Conservation (phyloP, 2,329 filamentous ascomycete species). For the Talaromyces atroroseus region DNA sequence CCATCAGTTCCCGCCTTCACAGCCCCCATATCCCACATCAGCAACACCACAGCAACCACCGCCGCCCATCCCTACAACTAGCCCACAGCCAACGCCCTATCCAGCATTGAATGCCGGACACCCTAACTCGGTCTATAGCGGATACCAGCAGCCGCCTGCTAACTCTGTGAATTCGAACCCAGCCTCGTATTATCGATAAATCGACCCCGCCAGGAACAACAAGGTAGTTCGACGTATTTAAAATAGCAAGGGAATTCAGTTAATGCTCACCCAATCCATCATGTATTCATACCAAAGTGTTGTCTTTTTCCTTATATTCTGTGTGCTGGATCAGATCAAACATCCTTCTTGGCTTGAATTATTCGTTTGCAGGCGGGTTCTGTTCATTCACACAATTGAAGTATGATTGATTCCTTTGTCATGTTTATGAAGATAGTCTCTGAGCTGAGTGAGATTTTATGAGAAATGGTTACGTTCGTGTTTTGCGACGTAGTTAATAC, state of each 20-base stretch:
- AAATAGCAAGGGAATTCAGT: background rate
- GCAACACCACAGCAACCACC: slow-evolving; percentile 24
- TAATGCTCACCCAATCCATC: background rate
- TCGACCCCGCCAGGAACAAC: background rate
- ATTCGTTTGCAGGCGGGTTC: background rate
- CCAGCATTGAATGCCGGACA: slow-evolving; percentile 25
- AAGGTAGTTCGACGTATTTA: background rate
- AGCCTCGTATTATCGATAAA: slow-evolving; percentile 35
- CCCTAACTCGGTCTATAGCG: slow-evolving; percentile 28
- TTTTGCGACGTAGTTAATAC: background rate
- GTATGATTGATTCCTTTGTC: background rate
- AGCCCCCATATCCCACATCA: slow-evolving; percentile 29
- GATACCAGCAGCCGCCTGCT: slow-evolving; percentile 32
- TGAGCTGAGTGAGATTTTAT: background rate
- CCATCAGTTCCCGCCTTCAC: slow-evolving; percentile 18
- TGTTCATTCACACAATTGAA: background rate
- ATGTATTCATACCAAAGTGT: background rate
- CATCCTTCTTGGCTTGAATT: background rate
- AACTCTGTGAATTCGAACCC: slow-evolving; percentile 31
- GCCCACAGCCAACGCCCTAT: slow-evolving; percentile 29
- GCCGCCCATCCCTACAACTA: slow-evolving; percentile 29
- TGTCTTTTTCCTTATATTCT: background rate
- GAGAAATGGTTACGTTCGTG: background rate
- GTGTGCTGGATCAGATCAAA: background rate
- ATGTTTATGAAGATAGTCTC: background rate